Conservation (phyloP, 176 grass and related monocot genomes). For the sorghum (Sorghum bicolor) region DNA sequence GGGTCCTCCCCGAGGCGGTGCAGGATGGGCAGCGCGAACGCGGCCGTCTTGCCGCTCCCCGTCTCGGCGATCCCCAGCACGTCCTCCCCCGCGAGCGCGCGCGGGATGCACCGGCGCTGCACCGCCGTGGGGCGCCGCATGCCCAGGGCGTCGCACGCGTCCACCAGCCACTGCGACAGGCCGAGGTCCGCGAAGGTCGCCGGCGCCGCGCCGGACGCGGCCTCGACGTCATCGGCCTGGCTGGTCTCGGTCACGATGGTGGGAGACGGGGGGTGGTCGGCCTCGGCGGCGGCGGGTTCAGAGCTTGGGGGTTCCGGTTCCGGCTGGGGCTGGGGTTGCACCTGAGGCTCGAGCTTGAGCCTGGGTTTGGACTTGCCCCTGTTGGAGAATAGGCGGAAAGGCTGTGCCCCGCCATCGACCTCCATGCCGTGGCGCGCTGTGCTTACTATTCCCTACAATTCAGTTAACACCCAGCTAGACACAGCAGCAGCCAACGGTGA, state of each 20-base stretch:
- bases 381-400: slow-evolving; percentile 61
- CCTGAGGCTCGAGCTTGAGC: not conserved
- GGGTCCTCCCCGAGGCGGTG: slow-evolving; percentile 73
- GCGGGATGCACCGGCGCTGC: slow-evolving; percentile 81
- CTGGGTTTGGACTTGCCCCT: slow-evolving; percentile 22
- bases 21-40: slow-evolving; percentile 81
- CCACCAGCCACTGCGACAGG: slow-evolving; percentile 69
- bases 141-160: slow-evolving; percentile 54
- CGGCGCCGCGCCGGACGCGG: not conserved
- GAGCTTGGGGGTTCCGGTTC: not conserved
- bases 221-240: not conserved
- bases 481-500: not conserved
- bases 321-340: not conserved
- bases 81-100: slow-evolving; percentile 69
- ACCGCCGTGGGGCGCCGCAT: slow-evolving; percentile 66
- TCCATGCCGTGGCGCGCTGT: slow-evolving; percentile 31
- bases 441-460: not conserved
- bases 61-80: slow-evolving; percentile 86
- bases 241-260: slow-evolving; percentile 21
- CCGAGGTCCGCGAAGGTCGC: slow-evolving; percentile 68
- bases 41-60: slow-evolving; percentile 89
- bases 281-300: not conserved
- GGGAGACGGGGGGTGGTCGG: slow-evolving; percentile 1
- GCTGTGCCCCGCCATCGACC: slow-evolving; percentile 37
- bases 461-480: not conserved